These are phyloP conservation scores for Chaetomium tenue DNA, from an alignment of 495 filamentous ascomycete genomes.

Conservation along the genomic window DNA sequence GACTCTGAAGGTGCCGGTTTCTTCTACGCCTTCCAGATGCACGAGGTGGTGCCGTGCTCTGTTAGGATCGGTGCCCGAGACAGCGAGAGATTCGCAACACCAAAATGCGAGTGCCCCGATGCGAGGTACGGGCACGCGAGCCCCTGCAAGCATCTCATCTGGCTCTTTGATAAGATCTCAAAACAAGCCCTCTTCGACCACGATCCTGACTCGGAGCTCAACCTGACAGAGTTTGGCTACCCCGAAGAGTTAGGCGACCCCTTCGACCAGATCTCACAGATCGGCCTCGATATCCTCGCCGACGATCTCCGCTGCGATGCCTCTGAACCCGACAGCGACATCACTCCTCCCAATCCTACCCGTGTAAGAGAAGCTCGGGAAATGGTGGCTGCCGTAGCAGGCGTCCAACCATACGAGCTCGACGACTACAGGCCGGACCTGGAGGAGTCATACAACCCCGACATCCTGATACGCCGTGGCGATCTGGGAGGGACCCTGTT, in stretches of 20 bases:
- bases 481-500: conserved; percentile 49
- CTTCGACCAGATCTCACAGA: conserved; percentile 42
- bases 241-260: conserved; percentile 45
- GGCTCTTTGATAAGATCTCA: conserved; percentile 48
- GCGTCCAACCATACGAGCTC: conserved; percentile 34
- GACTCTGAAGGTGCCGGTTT: conserved; percentile 34
- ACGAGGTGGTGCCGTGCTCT: conserved; percentile 47
- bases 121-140: conserved; percentile 26
- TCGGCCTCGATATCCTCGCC: conserved; percentile 47
- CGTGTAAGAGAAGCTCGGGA: conserved; percentile 46
- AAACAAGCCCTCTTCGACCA: conserved; percentile 41
- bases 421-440: conserved; percentile 44
- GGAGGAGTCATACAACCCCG: conserved; percentile 27
- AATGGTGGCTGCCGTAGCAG: conserved; percentile 44
- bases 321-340: conserved; percentile 35
- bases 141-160: conserved; percentile 50
- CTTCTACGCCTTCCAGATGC: conserved; percentile 49
- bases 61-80: conserved; percentile 42
- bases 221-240: conserved; percentile 39
- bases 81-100: conserved; percentile 37
- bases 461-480: conserved; percentile 35
- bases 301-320: conserved; percentile 46
- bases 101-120: conserved; percentile 44
- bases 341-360: conserved; percentile 26
- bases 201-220: conserved; percentile 38